Evolutionary conservation across 441 rosid species (phyloP).

Genomic region (Corymbia calophylla): DNA sequence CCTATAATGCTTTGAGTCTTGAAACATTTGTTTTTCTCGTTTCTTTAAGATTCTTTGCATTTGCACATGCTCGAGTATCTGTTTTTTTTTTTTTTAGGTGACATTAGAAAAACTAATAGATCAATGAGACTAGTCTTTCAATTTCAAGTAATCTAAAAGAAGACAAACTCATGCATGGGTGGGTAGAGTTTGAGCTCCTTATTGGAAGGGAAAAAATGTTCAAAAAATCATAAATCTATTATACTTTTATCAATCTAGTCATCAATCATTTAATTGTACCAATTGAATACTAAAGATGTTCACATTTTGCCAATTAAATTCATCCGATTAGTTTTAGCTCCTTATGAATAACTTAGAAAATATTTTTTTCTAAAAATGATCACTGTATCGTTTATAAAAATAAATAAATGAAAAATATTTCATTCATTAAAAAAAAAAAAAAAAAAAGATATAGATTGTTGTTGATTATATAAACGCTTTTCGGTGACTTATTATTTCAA

Average conservation of each 20-base stretch:
- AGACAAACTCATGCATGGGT: background rate
- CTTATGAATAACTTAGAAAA: background rate
- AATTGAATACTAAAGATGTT: too few species aligned
- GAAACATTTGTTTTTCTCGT: too few species aligned
- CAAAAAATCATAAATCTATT: rapidly evolving
- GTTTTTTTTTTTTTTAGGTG: background rate
- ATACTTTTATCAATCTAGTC: rapidly evolving
- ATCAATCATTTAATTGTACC: rapidly evolving
- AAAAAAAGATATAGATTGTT: rapidly evolving
- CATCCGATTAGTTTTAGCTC: rapidly evolving
- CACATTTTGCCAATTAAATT: rapidly evolving
- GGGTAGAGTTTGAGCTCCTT: too few species aligned
- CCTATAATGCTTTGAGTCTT: background rate
- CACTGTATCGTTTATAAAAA: rapidly evolving
- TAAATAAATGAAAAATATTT: rapidly evolving
- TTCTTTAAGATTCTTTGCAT: background rate
- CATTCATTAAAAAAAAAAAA: too few species aligned
- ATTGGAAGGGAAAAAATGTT: too few species aligned
- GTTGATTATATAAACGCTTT: rapidly evolving
- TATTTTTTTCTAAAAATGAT: rapidly evolving
- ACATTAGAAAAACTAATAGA: background rate
- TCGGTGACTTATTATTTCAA: rapidly evolving
- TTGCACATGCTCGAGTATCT: background rate
- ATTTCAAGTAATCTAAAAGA: background rate
- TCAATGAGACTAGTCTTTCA: background rate